phyloP scores from a whole-genome alignment of 2,329 filamentous ascomycete species.

The Parafenestella ontariensis region DNA sequence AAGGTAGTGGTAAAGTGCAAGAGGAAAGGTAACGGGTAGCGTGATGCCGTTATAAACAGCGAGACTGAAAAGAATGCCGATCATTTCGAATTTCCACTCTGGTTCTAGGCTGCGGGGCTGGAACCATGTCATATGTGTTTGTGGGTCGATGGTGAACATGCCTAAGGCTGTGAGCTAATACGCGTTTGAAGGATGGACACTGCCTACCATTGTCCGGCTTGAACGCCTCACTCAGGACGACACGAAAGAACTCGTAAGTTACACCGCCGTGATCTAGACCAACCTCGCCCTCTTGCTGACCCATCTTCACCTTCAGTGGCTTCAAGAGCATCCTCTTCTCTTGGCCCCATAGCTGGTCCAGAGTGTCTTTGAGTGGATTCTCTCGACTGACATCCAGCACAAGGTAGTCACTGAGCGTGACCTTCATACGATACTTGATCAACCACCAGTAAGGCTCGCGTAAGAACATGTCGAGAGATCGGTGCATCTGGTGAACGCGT shows the following conservation, averaged over 20 bases:
- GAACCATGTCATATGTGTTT: slow-evolving; percentile 87
- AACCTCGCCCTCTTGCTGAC: slow-evolving; percentile 80
- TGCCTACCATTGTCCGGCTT: slow-evolving; percentile 73
- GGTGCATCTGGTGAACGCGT: slow-evolving; percentile 37
- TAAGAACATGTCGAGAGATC: slow-evolving; percentile 32
- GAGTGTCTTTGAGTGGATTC: slow-evolving; percentile 54
- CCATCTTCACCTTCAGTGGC: slow-evolving; percentile 87
- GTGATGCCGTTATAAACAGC: slow-evolving; percentile 94
- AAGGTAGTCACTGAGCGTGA: slow-evolving; percentile 50
- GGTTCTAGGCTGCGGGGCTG: slow-evolving; percentile 81
- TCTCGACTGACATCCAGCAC: slow-evolving; percentile 54
- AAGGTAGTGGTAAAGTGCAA: slow-evolving; percentile 81
- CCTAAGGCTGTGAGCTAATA: slow-evolving; percentile 49
- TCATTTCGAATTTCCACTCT: slow-evolving; percentile 86
- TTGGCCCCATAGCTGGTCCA: slow-evolving; percentile 89
- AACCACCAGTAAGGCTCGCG: slow-evolving; percentile 30
- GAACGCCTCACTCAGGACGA: slow-evolving; percentile 81
- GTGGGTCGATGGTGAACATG: slow-evolving; percentile 78
- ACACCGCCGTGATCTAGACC: slow-evolving; percentile 94
- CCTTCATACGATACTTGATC: slow-evolving; percentile 43
- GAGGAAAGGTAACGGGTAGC: slow-evolving; percentile 86
- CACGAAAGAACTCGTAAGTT: slow-evolving; percentile 93
- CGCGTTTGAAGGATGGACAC: not conserved
- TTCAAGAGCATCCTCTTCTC: slow-evolving; percentile 82
- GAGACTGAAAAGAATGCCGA: slow-evolving; percentile 86